Conservation (phyloP, 2,329 filamentous ascomycete species). For the Remersonia thermophila region DNA sequence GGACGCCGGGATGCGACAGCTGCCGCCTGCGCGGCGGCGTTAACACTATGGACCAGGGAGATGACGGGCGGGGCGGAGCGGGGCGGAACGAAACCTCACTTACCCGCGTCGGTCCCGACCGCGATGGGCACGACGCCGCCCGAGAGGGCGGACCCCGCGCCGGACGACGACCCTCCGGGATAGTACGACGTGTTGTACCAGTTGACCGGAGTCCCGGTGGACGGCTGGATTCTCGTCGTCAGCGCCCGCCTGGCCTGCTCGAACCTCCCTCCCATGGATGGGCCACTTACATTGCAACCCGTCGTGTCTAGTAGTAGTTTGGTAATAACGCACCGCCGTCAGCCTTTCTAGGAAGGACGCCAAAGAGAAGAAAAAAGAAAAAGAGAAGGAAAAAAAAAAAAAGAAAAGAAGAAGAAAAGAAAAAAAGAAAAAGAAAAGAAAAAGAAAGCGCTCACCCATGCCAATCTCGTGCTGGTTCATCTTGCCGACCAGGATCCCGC, state of each 20-base stretch:
- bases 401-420: no score
- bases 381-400: no score
- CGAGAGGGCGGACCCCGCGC: conserved; percentile 57
- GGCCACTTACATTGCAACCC: conserved; percentile 55
- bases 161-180: conserved; percentile 69
- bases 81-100: neutral
- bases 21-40: conserved; percentile 50
- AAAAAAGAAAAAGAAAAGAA: no score
- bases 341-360: no score
- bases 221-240: conserved; percentile 28
- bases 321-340: no score
- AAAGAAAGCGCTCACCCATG: conserved; percentile 46
- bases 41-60: no score
- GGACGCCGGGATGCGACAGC: conserved; percentile 57
- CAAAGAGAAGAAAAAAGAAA: no score
- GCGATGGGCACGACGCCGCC: conserved; percentile 63
- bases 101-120: conserved; percentile 58
- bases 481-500: conserved; percentile 65
- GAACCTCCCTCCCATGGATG: no score
- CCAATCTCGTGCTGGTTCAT: conserved; percentile 73
- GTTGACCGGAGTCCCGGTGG: conserved; percentile 63
- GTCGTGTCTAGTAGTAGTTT: no score
- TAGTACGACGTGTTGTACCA: conserved; percentile 68
- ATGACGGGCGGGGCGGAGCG: no score
- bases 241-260: no score